phyloP scores from a whole-genome alignment of 805 yeast genomes.

The Candida yuanshanica region DNA sequence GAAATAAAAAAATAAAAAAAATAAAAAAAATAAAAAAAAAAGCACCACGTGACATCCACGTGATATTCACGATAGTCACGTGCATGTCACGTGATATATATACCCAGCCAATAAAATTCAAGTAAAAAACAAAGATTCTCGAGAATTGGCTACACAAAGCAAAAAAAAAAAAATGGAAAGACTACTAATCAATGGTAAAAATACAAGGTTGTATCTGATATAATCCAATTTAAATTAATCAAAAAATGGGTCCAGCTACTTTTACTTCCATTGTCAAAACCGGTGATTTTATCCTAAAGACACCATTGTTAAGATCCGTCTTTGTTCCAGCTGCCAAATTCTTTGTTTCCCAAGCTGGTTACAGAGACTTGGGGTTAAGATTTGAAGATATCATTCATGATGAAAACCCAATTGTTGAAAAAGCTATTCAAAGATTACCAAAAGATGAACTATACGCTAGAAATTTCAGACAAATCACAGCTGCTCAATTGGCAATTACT shows the following conservation, averaged over 20 bases:
- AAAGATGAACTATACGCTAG: conserved; percentile 81
- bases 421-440: conserved; percentile 85
- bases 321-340: conserved; percentile 75
- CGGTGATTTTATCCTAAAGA: conserved; percentile 73
- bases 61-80: too few relatives aligned
- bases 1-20: too few relatives aligned
- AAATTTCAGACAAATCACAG: conserved; percentile 86
- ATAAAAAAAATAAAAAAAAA: too few relatives aligned
- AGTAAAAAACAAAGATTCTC: neutral
- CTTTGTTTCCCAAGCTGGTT: conserved; percentile 74
- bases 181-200: neutral
- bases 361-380: conserved; percentile 91
- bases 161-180: neutral
- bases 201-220: neutral
- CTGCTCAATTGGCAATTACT: conserved; percentile 80
- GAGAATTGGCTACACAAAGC: neutral
- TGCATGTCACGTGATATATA: too few relatives aligned
- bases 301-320: conserved; percentile 72
- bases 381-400: conserved; percentile 84
- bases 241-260: conserved; percentile 2
- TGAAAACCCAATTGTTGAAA: conserved; percentile 82
- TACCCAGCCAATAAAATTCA: neutral
- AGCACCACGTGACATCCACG: neutral
- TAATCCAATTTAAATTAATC: neutral
- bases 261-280: conserved; percentile 62